Conservation (phyloP, 1,139 yeast species). For the Suhomyces bolitotheri region DNA sequence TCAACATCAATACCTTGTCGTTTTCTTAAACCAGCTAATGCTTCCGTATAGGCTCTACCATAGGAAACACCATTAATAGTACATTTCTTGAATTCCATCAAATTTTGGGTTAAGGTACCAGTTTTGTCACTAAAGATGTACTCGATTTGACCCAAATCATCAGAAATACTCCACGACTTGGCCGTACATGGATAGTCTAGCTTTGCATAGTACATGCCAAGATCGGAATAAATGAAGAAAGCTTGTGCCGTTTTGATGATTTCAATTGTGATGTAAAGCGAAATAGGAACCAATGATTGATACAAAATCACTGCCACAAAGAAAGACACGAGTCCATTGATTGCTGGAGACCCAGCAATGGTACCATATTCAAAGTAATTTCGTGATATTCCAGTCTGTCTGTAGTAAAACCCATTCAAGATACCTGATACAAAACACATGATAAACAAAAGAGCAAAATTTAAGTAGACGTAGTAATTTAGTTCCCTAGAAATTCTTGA, state of each 20-base stretch:
- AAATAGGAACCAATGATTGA: constrained; percentile 60
- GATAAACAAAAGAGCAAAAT: constrained; percentile 47
- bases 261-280: constrained; percentile 60
- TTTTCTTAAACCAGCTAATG: constrained; percentile 57
- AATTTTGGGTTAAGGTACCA: constrained; percentile 60
- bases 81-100: constrained; percentile 63
- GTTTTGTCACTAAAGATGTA: constrained; percentile 63
- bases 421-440: constrained; percentile 55
- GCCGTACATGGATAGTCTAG: constrained; percentile 63
- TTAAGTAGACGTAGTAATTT: constrained; percentile 50
- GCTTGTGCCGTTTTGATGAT: constrained; percentile 61
- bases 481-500: constrained; percentile 53
- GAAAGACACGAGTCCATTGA: constrained; percentile 53
- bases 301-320: constrained; percentile 55
- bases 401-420: constrained; percentile 52
- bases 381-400: constrained; percentile 35
- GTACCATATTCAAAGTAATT: constrained; percentile 51
- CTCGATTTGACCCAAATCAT: constrained; percentile 66
- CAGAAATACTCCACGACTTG: constrained; percentile 62
- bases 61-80: constrained; percentile 55
- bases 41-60: constrained; percentile 65
- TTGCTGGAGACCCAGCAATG: constrained; percentile 50
- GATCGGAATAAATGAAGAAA: constrained; percentile 54
- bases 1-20: constrained; percentile 57
- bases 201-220: constrained; percentile 50